These are phyloP conservation scores for Botrytis medusae DNA, from an alignment of 2,329 filamentous ascomycete genomes.

Conservation along the genomic window DNA sequence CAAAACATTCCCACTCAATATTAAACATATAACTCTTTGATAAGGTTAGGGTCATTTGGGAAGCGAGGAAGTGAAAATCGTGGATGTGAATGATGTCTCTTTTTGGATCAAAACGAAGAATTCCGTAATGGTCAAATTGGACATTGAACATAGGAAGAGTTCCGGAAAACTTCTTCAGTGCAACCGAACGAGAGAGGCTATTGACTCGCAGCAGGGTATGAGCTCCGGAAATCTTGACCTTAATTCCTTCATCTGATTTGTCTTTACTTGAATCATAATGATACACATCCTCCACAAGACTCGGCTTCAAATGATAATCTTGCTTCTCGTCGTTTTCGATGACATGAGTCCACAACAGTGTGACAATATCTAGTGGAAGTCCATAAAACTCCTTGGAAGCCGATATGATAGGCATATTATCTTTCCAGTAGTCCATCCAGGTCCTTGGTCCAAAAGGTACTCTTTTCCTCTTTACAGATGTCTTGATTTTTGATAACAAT, in stretches of 20 bases:
- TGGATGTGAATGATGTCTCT: neutral
- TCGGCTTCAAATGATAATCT: neutral
- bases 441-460: neutral
- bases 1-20: rapidly evolving
- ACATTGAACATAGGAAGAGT: neutral
- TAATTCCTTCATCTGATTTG: too few relatives aligned
- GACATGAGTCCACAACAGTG: neutral
- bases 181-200: neutral
- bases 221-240: neutral
- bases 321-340: neutral
- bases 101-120: neutral
- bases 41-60: neutral
- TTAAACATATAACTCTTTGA: neutral
- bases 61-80: neutral
- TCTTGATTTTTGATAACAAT: too few relatives aligned
- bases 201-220: neutral
- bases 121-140: neutral
- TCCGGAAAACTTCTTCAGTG: neutral
- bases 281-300: neutral
- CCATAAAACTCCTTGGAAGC: neutral
- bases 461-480: too few relatives aligned
- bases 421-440: neutral
- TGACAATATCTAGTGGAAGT: neutral
- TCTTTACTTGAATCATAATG: neutral
- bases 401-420: neutral